These are phyloP conservation scores for Basipetospora sp. DNA, from an alignment of 2,329 filamentous ascomycete species.

Conservation along the genomic window DNA sequence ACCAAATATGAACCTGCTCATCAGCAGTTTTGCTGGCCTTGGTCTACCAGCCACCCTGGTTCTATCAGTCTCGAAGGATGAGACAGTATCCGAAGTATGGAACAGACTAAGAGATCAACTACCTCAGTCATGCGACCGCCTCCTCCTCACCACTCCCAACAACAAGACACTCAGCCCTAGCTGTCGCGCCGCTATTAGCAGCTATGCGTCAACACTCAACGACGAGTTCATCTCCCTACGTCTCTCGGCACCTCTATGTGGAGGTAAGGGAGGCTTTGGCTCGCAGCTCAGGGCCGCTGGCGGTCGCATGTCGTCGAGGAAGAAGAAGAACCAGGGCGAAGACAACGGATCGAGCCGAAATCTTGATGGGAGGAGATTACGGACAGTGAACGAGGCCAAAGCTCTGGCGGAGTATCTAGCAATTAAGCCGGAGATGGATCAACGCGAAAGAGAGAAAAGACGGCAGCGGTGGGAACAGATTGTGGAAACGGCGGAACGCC, in stretches of 20 bases:
- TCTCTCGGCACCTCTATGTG: slow-evolving; percentile 62
- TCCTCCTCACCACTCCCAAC: slow-evolving; percentile 69
- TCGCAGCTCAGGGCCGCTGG: slow-evolving; percentile 92
- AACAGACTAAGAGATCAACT: slow-evolving; percentile 45
- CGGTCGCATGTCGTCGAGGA: slow-evolving; percentile 92
- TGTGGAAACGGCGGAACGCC: slow-evolving; percentile 67
- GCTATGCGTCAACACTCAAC: slow-evolving; percentile 39
- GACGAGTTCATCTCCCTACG: slow-evolving; percentile 70
- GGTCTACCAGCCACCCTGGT: slow-evolving; percentile 70
- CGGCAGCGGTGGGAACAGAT: slow-evolving; percentile 77
- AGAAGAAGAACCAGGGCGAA: slow-evolving; percentile 70
- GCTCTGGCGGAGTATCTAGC: slow-evolving; percentile 86
- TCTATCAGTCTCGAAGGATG: slow-evolving; percentile 52
- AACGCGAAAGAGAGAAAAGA: slow-evolving; percentile 77
- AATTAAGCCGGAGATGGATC: slow-evolving; percentile 94
- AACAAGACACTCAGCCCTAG: slow-evolving; percentile 52
- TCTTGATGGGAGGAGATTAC: slow-evolving; percentile 73
- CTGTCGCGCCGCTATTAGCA: slow-evolving; percentile 41
- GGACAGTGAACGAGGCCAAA: slow-evolving; percentile 91
- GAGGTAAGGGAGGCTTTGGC: slow-evolving; percentile 95
- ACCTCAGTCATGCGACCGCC: slow-evolving; percentile 35
- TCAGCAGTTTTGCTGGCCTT: slow-evolving; percentile 72
- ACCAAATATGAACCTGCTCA: slow-evolving; percentile 59
- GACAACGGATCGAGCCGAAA: slow-evolving; percentile 86
- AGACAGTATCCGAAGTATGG: slow-evolving; percentile 54